Evolutionary conservation across 2,329 filamentous ascomycete genomes (phyloP), one percentile per base, ranked within the genome.

Genomic region (Fusarium liriodendri): DNA sequence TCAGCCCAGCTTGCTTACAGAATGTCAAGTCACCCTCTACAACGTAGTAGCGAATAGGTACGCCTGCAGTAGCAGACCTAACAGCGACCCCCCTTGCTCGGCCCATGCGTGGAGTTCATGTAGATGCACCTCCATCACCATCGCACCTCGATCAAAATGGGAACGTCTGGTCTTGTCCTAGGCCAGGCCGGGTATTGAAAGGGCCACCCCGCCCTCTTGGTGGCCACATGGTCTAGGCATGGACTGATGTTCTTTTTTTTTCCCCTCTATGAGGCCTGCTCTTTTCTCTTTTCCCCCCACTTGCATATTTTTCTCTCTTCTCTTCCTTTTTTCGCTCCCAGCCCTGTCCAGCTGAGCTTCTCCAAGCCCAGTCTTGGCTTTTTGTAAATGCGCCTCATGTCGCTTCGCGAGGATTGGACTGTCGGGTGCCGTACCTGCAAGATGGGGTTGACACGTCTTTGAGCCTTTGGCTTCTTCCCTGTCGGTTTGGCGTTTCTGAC

Each of bases 81-180:
- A 3, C 35, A 38, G 20, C 55, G 32, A 14, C 32, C 42, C 59
- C 63, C 71, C 69, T 70, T 68, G 68, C 66, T 78, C 73, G 68
- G 66, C 64, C 67, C 73, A 78, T 78, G 60, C 70, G 64, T 78
- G 64, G 71, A 76, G 76, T 76, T 75, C 75, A 78, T 77, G 76
- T 77, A 73, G 64, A 63, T 65, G 60, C 66, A 70, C 55, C 64
- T 37, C 27, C 64, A 68, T 27, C 66, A 65, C 61, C 58, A 52
- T 61, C 52, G 63, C 64, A 60, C 50, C 45, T 50, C 25, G 50
- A 35, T 63, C 64, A 65, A 50, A 33, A 64, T 70, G 63, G 60
- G 64, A 37, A 45, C 18, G 47, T 58, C 35, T 57, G 11, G 40
- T 58, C 50, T 57, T 37, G 35, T 37, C 35, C 35, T 37, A 37